phyloP scores from a whole-genome alignment of 176 grass and related monocot species.

The Calamus simplicifolius region DNA sequence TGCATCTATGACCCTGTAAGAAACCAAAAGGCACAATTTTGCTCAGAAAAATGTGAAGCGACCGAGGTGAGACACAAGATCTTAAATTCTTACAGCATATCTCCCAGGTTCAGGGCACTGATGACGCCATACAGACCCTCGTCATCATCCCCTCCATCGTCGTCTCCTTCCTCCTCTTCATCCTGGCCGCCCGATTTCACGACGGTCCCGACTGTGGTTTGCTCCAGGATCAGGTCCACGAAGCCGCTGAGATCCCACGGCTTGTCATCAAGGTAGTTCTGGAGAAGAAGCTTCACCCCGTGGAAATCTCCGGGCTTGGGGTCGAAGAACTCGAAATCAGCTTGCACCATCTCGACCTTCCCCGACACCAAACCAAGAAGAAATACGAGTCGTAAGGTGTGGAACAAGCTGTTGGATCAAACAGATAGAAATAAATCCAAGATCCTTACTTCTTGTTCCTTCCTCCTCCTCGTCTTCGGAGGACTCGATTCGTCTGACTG shows the following conservation, averaged over 20 bases:
- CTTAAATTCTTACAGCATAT: constrained; percentile 28
- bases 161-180: constrained; percentile 17
- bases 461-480: constrained; percentile 27
- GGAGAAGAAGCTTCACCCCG: constrained; percentile 63
- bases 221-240: constrained; percentile 68
- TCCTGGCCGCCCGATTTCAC: constrained; percentile 58
- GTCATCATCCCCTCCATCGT: constrained; percentile 25
- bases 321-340: constrained; percentile 95
- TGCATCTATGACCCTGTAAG: constrained; percentile 51
- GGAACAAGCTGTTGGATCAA: background rate
- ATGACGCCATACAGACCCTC: constrained; percentile 58
- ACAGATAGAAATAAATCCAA: background rate
- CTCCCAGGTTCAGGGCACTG: constrained; percentile 63
- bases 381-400: background rate
- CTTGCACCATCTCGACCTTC: constrained; percentile 53
- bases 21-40: background rate
- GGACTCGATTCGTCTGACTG: constrained; percentile 21
- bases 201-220: constrained; percentile 77
- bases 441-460: constrained; percentile 22
- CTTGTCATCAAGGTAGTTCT: constrained; percentile 61
- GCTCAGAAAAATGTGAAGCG: too few relatives aligned
- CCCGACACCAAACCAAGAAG: background rate
- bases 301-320: constrained; percentile 70
- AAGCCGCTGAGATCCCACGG: constrained; percentile 84
- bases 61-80: too few relatives aligned